Evolutionary conservation across 345 rosid species (phyloP).

Genomic region (Sisymbrium irio): DNA sequence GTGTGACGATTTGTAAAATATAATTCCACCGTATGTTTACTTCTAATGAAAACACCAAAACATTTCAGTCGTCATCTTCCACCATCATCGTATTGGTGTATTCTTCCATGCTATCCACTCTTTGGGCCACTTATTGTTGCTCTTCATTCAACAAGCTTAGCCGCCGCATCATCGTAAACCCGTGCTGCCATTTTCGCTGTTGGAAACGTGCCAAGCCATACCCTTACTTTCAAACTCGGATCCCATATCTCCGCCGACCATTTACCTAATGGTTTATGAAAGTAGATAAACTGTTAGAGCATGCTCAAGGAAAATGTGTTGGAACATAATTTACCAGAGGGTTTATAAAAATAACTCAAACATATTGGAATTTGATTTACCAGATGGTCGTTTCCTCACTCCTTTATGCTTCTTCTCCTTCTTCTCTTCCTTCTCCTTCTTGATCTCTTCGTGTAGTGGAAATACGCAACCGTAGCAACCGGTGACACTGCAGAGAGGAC

Average conservation of each 20-base stretch:
- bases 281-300: not conserved
- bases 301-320: not conserved
- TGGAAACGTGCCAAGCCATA: not conserved
- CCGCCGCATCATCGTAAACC: not conserved
- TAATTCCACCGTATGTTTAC: not conserved
- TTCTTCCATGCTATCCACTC: not conserved
- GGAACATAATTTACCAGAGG: not conserved
- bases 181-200: not conserved
- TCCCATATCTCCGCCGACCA: slow-evolving; percentile 10
- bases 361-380: not conserved
- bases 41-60: not conserved
- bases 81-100: not conserved
- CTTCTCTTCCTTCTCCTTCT: not conserved
- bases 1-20: not conserved
- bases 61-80: not conserved
- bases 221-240: not conserved
- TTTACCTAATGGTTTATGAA: not conserved
- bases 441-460: not conserved
- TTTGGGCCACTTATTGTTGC: not conserved
- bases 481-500: not conserved
- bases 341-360: too few relatives aligned
- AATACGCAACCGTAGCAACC: slow-evolving; percentile 7
- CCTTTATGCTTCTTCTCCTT: slow-evolving; percentile 1
- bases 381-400: not conserved
- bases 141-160: not conserved